Evolutionary conservation across 2,329 filamentous ascomycete species (phyloP), one percentile per base, ranked within the genome.

Genomic region (Ceratocystis eucalypticola): DNA sequence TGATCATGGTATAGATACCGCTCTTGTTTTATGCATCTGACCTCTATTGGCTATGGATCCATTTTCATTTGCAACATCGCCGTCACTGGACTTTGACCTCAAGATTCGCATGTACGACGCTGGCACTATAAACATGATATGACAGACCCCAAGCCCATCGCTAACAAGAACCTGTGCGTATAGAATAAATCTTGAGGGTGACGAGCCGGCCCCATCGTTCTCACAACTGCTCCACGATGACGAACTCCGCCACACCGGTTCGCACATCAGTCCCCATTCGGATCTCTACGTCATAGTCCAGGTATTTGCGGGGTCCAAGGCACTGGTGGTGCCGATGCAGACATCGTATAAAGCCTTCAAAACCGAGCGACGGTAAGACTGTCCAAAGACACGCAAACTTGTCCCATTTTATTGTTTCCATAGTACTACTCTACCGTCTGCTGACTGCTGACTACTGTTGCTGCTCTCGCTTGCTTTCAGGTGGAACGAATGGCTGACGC

Each of bases 401-500:
- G 8, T 48, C 15, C 30, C 2, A 12, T 10, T 22, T 53, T 25
- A 30, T 50, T 20, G 10, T 41, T 41, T 41, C 12, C 3, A 15
- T 41, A 41, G 37, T 53, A 15, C 62, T 45, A 46, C 62, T 25
- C 17, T 8, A 8, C 28, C 17, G 25, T 44, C 15, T 64, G 55
- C 48, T 57, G 28, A 5, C 4, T 48, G n/a, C 41, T 65, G 57
- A 59, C 46, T 7, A 50, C 46, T 7, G 1, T 5, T 25, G 22
- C 10, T 67, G 68, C 28, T 71, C 6, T 22, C 3, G 22, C 10
- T 53, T 53, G 69, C 65, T 59, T 41, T 72, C 67, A 86, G 85
- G 73, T 96, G 94, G 94, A 96, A 96, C 74, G 93, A 97, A 78
- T 99, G 95, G 94, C 83, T 99, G 33, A 85, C 88, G 41, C 79